Conservation (phyloP, 2,329 filamentous ascomycete species). For the Botrytis pseudocinerea region DNA sequence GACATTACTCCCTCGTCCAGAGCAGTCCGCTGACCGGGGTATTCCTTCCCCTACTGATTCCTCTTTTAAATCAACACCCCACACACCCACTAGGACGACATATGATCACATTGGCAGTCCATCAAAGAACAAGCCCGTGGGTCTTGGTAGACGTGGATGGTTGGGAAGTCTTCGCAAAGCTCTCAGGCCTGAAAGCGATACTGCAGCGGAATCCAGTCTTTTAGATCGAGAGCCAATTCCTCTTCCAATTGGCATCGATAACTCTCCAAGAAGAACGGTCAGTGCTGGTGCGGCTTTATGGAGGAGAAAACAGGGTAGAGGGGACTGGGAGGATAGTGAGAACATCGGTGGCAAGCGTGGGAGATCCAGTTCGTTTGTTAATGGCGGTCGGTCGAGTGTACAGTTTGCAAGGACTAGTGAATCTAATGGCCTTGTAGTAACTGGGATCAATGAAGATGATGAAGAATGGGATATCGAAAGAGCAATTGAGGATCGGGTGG, state of each 20-base stretch:
- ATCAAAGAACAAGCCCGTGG: slow-evolving; percentile 53
- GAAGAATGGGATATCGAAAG: slow-evolving; percentile 75
- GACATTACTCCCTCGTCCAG: slow-evolving; percentile 36
- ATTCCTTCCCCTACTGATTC: not conserved
- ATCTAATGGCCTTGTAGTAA: not conserved
- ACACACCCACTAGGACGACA: slow-evolving; percentile 30
- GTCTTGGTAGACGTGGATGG: slow-evolving; percentile 47
- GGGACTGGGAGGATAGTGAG: slow-evolving; percentile 50
- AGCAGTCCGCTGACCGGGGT: not conserved
- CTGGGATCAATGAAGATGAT: slow-evolving; percentile 36
- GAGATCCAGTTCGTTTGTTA: slow-evolving; percentile 33
- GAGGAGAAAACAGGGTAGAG: slow-evolving; percentile 51
- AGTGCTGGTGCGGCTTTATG: slow-evolving; percentile 50
- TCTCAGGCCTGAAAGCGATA: slow-evolving; percentile 27
- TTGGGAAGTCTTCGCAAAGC: slow-evolving; percentile 61
- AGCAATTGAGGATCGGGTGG: slow-evolving; percentile 68
- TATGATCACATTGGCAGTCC: slow-evolving; percentile 50
- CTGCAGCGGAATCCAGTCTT: not conserved
- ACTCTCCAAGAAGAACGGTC: slow-evolving; percentile 44
- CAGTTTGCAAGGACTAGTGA: slow-evolving; percentile 12
- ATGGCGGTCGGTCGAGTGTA: slow-evolving; percentile 10
- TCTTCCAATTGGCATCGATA: slow-evolving; percentile 31
- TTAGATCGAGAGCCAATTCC: slow-evolving; percentile 31
- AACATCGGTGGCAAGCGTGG: slow-evolving; percentile 15
- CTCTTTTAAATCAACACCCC: slow-evolving; percentile 19